Conservation (phyloP, 148 eudicot genomes). For the Cornus controversa region DNA sequence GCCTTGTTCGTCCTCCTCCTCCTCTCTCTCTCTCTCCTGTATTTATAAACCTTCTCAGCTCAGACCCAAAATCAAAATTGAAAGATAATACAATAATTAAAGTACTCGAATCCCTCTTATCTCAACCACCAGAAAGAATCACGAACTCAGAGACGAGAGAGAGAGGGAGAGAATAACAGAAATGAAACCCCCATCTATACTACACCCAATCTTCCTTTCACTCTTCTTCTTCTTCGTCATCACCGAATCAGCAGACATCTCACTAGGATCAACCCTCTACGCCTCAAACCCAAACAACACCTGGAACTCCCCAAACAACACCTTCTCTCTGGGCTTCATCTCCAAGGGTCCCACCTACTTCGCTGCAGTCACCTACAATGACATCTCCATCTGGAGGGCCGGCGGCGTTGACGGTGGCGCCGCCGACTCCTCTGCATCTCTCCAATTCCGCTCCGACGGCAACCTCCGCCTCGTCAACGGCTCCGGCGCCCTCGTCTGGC, state of each 20-base stretch:
- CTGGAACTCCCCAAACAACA: slow-evolving; percentile 56
- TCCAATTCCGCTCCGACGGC: slow-evolving; percentile 43
- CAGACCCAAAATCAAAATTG: too few species aligned
- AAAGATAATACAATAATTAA: too few species aligned
- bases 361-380: slow-evolving; percentile 51
- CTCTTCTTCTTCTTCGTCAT: slow-evolving; percentile 2
- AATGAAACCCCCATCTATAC: background rate
- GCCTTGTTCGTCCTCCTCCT: too few species aligned
- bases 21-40: too few species aligned
- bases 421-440: slow-evolving; percentile 37
- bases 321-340: slow-evolving; percentile 57
- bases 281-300: slow-evolving; percentile 39
- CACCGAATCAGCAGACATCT: slow-evolving; percentile 32
- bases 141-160: too few species aligned
- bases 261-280: slow-evolving; percentile 36
- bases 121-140: too few species aligned
- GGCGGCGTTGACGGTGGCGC: slow-evolving; percentile 20
- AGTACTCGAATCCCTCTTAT: too few species aligned
- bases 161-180: background rate
- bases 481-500: slow-evolving; percentile 44
- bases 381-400: slow-evolving; percentile 56
- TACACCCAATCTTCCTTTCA: background rate
- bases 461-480: slow-evolving; percentile 43
- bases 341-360: slow-evolving; percentile 22
- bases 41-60: too few species aligned